Evolutionary conservation across 2,329 filamentous ascomycete species (phyloP).

Genomic region (Aspergillus niger): DNA sequence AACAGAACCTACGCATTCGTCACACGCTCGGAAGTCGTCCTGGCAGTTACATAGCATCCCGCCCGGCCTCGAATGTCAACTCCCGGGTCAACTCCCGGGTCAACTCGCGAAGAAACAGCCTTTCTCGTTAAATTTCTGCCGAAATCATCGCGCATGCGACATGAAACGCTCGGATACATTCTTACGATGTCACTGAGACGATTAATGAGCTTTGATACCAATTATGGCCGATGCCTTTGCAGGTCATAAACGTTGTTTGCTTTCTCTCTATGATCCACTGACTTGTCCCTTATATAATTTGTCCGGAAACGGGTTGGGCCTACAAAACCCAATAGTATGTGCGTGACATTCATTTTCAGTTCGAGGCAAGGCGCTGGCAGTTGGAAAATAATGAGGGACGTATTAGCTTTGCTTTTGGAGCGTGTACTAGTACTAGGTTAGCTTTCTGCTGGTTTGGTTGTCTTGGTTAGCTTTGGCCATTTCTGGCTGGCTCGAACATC

Average conservation of each 20-base stretch:
- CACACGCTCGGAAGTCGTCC: constrained; percentile 38
- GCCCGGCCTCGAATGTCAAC: constrained; percentile 32
- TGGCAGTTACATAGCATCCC: constrained; percentile 36
- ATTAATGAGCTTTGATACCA: constrained; percentile 10
- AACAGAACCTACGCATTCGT: constrained; percentile 42
- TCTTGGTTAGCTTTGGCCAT: background rate
- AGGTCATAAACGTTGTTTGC: constrained; percentile 3
- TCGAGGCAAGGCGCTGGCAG: background rate
- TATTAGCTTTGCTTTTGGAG: background rate
- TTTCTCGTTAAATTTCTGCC: constrained; percentile 10
- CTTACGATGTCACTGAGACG: constrained; percentile 8
- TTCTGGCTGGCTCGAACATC: background rate
- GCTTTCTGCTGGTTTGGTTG: background rate
- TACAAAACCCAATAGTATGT: no score
- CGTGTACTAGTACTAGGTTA: constrained; percentile 1
- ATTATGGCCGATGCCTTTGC: background rate
- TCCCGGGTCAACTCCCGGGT: constrained; percentile 36
- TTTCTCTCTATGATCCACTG: background rate
- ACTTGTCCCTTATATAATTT: background rate
- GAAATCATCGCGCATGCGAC: background rate
- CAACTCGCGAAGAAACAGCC: constrained; percentile 35
- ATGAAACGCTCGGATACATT: background rate
- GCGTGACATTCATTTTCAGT: background rate
- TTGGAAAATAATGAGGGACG: background rate
- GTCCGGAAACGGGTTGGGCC: background rate